These are phyloP conservation scores for Fusarium algeriense DNA, from an alignment of 2,329 filamentous ascomycete species.

Conservation along the genomic window DNA sequence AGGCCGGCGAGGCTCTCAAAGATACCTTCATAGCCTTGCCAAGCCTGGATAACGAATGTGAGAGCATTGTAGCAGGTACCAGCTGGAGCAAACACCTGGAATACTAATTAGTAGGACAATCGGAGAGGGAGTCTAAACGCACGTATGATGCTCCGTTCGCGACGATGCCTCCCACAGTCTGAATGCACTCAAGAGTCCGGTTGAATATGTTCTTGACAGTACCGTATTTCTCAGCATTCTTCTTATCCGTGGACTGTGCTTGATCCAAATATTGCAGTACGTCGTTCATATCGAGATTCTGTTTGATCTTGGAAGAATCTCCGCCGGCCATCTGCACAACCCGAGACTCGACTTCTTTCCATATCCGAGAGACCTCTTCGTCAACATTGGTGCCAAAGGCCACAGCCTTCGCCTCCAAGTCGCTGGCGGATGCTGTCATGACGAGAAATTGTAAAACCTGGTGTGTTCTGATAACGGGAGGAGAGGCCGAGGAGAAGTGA, in stretches of 20 bases:
- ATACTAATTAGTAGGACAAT: background rate
- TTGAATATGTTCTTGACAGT: background rate
- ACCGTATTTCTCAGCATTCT: background rate
- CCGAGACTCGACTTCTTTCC: constrained; percentile 2
- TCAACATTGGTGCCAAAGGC: background rate
- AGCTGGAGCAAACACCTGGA: background rate
- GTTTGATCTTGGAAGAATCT: background rate
- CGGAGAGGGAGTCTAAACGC: background rate
- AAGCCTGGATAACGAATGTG: background rate
- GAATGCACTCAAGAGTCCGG: background rate
- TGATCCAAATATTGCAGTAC: background rate
- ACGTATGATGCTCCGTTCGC: background rate
- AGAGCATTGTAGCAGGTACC: constrained; percentile 10
- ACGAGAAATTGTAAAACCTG: too few relatives aligned
- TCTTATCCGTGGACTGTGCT: background rate
- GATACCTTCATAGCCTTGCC: constrained; percentile 1
- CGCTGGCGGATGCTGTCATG: background rate
- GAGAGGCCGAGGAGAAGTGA: background rate
- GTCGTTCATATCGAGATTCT: background rate
- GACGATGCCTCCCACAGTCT: background rate
- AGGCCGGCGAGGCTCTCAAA: background rate
- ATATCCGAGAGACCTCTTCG: background rate
- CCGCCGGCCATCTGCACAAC: constrained; percentile 2
- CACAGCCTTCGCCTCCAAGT: background rate
- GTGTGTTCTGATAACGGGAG: accelerated